phyloP scores from a whole-genome alignment of 2,329 filamentous ascomycete genomes.

The Hypoxylon sp. region DNA sequence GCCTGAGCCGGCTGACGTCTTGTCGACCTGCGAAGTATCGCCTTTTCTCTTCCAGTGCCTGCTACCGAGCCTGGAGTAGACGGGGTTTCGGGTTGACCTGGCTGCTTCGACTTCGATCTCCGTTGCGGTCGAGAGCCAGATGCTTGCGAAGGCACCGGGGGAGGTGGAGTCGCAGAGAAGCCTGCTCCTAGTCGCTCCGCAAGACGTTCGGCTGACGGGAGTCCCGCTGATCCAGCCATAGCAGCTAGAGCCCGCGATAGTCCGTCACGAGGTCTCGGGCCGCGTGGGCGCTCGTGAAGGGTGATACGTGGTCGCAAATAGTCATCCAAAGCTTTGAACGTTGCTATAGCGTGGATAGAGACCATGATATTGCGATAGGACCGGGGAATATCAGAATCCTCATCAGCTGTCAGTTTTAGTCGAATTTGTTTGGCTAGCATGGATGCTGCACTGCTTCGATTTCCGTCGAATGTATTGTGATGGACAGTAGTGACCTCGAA shows the following conservation, averaged over 20 bases:
- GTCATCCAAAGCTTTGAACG: conserved; percentile 96
- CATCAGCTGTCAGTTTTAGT: conserved; percentile 87
- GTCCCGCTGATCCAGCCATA: conserved; percentile 77
- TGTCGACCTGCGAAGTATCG: conserved; percentile 69
- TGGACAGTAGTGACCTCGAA: conserved; percentile 98
- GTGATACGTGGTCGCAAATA: conserved; percentile 92
- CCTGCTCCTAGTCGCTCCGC: conserved; percentile 57
- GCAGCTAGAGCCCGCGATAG: conserved; percentile 78
- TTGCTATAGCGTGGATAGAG: conserved; percentile 97
- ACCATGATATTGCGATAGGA: conserved; percentile 96
- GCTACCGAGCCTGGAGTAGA: conserved; percentile 60
- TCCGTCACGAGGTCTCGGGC: conserved; percentile 70
- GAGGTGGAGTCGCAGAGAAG: conserved; percentile 54
- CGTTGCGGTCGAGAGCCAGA: conserved; percentile 60
- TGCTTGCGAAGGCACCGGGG: conserved; percentile 54
- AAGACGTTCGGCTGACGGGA: conserved; percentile 65
- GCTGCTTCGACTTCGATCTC: conserved; percentile 61
- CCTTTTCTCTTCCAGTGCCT: conserved; percentile 68
- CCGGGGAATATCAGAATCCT: conserved; percentile 88
- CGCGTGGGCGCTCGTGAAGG: conserved; percentile 78
- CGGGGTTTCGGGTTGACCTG: conserved; percentile 55
- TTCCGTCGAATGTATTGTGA: conserved; percentile 90
- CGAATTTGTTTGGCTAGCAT: conserved; percentile 98
- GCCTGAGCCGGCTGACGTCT: conserved; percentile 67
- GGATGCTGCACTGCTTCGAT: conserved; percentile 88